Conservation (phyloP, 768 basidiomycete species). For the Leccinum longicurvipes region DNA sequence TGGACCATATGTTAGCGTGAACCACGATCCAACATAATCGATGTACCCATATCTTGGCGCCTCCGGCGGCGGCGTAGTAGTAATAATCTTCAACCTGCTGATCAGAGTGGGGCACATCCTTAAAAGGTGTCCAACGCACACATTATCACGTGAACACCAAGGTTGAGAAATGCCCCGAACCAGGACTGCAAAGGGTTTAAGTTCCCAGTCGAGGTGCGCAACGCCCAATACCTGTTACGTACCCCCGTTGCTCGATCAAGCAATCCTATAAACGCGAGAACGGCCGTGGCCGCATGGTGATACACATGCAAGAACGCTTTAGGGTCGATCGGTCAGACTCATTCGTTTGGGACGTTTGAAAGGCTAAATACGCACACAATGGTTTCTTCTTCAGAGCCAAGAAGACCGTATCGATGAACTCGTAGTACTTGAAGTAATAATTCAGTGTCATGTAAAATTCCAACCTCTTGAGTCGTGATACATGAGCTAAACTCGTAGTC, state of each 20-base stretch:
- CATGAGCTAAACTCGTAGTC: not conserved
- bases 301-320: conserved; percentile 94
- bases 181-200: conserved; percentile 59
- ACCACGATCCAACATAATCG: not conserved
- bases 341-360: not conserved
- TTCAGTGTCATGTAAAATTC: conserved; percentile 96
- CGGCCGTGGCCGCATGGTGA: conserved; percentile 93
- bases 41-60: conserved; percentile 18
- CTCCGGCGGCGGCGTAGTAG: conserved; percentile 91
- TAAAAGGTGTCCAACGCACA: conserved; percentile 47
- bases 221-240: conserved; percentile 29
- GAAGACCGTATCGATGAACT: conserved; percentile 93
- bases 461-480: conserved; percentile 51
- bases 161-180: conserved; percentile 86
- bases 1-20: not conserved
- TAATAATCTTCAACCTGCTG: conserved; percentile 72
- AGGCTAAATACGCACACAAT: conserved; percentile 53
- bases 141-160: conserved; percentile 93
- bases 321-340: not conserved
- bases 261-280: conserved; percentile 89
- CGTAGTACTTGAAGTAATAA: conserved; percentile 96
- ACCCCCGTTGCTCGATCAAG: conserved; percentile 87
- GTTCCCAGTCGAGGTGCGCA: not conserved
- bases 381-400: conserved; percentile 97
- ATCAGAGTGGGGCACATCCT: not conserved